A percentile compares a stretch with the other conserved stretches of the same genome.
These are phyloP conservation scores for Caloboletus firmus DNA, from an alignment of 1,284 basidiomycete species.

Conservation along the genomic window DNA sequence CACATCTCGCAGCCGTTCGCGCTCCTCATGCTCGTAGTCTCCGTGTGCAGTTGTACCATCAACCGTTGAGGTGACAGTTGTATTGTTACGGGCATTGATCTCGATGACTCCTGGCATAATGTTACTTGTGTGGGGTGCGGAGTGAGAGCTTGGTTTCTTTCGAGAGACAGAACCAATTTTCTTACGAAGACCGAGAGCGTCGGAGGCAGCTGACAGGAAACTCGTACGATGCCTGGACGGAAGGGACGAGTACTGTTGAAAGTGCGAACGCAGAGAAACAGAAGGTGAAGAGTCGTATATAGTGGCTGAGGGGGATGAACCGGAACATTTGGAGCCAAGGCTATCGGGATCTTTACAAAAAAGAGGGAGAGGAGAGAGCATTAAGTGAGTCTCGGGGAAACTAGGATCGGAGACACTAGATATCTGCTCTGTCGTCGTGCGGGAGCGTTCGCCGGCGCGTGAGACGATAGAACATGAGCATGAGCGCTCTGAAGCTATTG, in stretches of 20 bases:
- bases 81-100: conserved; percentile 51
- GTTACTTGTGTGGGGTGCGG: conserved; percentile 30
- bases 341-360: conserved; percentile 19
- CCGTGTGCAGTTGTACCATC: conserved; percentile 19
- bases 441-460: conserved; percentile 5
- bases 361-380: background rate
- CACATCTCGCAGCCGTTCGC: conserved; percentile 66
- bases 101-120: conserved; percentile 70
- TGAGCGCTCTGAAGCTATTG: background rate
- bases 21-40: conserved; percentile 67
- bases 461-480: background rate
- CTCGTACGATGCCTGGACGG: conserved; percentile 41
- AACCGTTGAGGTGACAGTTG: conserved; percentile 26
- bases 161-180: conserved; percentile 44
- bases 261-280: conserved; percentile 2
- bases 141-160: conserved; percentile 40
- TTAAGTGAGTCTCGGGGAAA: conserved; percentile 9
- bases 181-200: conserved; percentile 50
- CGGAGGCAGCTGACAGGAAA: conserved; percentile 56
- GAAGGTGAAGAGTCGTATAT: conserved; percentile 8
- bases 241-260: conserved; percentile 7
- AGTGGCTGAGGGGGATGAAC: conserved; percentile 19
- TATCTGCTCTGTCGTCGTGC: background rate
- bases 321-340: conserved; percentile 13
- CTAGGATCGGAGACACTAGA: background rate